Evolutionary conservation across 2,329 filamentous ascomycete species (phyloP), one percentile per base, ranked within the genome.

Genomic region (Colletotrichum sp.): DNA sequence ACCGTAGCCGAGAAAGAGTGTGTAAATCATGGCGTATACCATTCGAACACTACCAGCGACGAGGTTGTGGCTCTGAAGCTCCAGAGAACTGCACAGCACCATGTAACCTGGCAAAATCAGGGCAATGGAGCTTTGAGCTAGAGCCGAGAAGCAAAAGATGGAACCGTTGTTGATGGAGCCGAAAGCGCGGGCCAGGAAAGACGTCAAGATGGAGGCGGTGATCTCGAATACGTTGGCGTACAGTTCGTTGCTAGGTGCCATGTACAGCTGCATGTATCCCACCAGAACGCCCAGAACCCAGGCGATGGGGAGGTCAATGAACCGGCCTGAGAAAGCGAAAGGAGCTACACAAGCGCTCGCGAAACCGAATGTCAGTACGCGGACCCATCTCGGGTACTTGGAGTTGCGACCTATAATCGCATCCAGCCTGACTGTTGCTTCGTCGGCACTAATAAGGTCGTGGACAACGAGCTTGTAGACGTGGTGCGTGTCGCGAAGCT

Each of bases 381-480:
- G 86, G 25, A 90, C 78, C 90, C 89, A 91, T 15, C n/a, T 32
- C 0, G 59, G 59, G 9, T 85, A 83, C 52, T 84, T 84, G 76
- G 88, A 90, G 78, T 90, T 90, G 66, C 85, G 83, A 1, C 80
- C 80, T 74, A 89, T 89, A 7, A 91, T 87, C 4, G 89, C 87
- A 63, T 94, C 90, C 1, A 96, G 85, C 22, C 90, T 87, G 12
- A 86, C 83, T 2, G 91, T 93, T 2, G 93, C 94, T 78, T 95
- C 93, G 57, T 95, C 93, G 0, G 94, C 93, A 12, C 92, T 89
- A 11, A 95, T 90, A n/a, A 91, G 88, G 82, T 96, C 94, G 80
- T 96, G 94, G 2, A 96, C 91, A n/a, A 96, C 94, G 73, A 94
- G 91, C 82, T 96, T 96, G 86, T 96, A 96, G 71, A 96, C 91